These are phyloP conservation scores for Lachancea nothofagi DNA, from an alignment of 805 yeast genomes.

Conservation along the genomic window DNA sequence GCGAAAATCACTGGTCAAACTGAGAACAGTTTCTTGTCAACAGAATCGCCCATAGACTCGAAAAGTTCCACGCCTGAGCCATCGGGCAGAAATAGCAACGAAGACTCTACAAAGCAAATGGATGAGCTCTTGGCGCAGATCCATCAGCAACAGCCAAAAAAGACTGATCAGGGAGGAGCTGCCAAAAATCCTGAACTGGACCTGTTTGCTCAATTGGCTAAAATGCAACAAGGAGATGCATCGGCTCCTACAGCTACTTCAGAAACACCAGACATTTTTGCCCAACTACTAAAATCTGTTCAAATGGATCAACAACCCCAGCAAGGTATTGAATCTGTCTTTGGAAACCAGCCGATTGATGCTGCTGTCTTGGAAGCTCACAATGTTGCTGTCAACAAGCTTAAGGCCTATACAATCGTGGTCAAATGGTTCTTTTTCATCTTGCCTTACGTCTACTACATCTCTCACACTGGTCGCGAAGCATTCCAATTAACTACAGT, in stretches of 20 bases:
- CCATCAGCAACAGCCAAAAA: conserved; percentile 7
- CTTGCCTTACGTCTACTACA: conserved; percentile 28
- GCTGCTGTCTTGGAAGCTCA: conserved; percentile 26
- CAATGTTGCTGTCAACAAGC: conserved; percentile 24
- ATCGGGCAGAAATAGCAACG: neutral
- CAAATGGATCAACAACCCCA: conserved; percentile 12
- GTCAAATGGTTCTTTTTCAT: conserved; percentile 30
- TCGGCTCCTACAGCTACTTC: conserved; percentile 7
- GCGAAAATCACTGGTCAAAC: conserved; percentile 42
- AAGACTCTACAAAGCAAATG: conserved; percentile 16
- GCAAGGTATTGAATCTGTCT: conserved; percentile 9
- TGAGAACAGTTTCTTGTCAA: conserved; percentile 33
- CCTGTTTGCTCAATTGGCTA: conserved; percentile 27
- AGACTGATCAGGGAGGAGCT: neutral
- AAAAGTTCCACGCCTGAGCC: conserved; percentile 9
- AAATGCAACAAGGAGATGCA: conserved; percentile 16
- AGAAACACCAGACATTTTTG: conserved; percentile 23
- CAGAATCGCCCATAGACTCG: conserved; percentile 32
- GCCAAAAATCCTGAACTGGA: conserved; percentile 21
- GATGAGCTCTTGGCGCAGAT: conserved; percentile 18
- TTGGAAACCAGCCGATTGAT: conserved; percentile 6
- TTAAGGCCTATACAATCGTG: conserved; percentile 28
- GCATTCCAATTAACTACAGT: neutral
- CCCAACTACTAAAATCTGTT: conserved; percentile 20
- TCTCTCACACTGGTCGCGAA: conserved; percentile 13